phyloP scores from a whole-genome alignment of 441 rosid species.

The Jatropha podagrica region DNA sequence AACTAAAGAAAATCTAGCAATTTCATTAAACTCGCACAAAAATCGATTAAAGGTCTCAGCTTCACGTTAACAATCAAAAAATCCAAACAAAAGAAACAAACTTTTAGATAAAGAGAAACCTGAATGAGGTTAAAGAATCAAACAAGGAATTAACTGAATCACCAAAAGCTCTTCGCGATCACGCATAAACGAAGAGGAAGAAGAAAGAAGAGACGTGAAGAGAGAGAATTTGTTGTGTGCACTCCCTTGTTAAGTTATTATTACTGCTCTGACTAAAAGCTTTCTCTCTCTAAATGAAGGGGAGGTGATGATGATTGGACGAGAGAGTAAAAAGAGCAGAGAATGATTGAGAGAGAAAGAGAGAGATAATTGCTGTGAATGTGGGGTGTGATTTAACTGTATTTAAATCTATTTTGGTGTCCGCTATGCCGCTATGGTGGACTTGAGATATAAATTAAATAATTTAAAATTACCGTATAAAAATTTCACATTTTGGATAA shows the following conservation, averaged over 20 bases:
- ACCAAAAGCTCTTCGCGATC: conserved; percentile 21
- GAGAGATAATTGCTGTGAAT: conserved; percentile 20
- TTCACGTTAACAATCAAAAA: neutral
- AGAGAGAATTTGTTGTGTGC: neutral
- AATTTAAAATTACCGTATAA: neutral
- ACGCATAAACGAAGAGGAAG: neutral
- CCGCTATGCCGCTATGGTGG: conserved; percentile 43
- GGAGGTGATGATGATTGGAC: conserved; percentile 34
- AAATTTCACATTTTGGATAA: neutral
- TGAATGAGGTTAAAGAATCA: conserved; percentile 3
- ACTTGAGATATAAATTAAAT: neutral
- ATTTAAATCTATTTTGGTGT: conserved; percentile 57
- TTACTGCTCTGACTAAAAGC: conserved; percentile 30
- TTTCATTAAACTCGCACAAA: conserved; percentile 7
- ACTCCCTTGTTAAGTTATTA: neutral
- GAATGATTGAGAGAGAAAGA: conserved; percentile 44
- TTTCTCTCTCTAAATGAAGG: conserved; percentile 10
- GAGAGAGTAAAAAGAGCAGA: conserved; percentile 29
- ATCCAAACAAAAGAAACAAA: neutral
- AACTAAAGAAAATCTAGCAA: neutral
- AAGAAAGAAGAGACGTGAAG: conserved; percentile 16
- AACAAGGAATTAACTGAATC: conserved; percentile 9
- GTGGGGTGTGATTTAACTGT: conserved; percentile 35
- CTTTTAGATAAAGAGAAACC: conserved; percentile 13
- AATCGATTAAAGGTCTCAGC: neutral